Evolutionary conservation across 768 basidiomycete species (phyloP).

Genomic region (Fistulinella prunicolor): DNA sequence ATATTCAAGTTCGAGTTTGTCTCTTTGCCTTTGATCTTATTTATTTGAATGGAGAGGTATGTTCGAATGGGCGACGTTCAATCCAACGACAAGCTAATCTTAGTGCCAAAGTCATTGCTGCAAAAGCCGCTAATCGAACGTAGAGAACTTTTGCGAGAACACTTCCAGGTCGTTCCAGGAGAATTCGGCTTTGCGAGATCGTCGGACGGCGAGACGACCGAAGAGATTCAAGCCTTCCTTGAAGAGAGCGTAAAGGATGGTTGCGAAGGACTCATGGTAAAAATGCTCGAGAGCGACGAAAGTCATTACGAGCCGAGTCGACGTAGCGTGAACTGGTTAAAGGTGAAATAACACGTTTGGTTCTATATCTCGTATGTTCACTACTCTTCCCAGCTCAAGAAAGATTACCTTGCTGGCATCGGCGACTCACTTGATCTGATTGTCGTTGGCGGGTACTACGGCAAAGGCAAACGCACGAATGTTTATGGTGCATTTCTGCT

Average conservation of each 20-base stretch:
- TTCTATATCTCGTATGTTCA: conserved; percentile 1
- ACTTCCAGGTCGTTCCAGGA: conserved; percentile 79
- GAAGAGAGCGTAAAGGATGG: conserved; percentile 98
- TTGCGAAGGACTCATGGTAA: conserved; percentile 99
- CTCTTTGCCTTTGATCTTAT: conserved; percentile 95
- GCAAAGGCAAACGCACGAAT: conserved; percentile 96
- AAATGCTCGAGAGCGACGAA: conserved; percentile 91
- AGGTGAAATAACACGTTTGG: conserved; percentile 49
- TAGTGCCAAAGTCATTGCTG: conserved; percentile 65
- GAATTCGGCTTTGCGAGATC: conserved; percentile 94
- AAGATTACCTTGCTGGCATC: conserved; percentile 94
- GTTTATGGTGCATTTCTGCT: conserved; percentile 98
- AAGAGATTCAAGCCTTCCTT: conserved; percentile 92
- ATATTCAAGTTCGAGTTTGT: conserved; percentile 95
- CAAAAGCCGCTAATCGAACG: conserved; percentile 73
- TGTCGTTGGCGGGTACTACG: conserved; percentile 96
- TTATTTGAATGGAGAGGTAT: conserved; percentile 95
- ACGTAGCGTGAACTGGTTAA: conserved; percentile 96
- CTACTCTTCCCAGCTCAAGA: conserved; percentile 71
- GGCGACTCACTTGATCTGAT: conserved; percentile 97
- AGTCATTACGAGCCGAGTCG: conserved; percentile 96
- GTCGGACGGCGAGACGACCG: conserved; percentile 83
- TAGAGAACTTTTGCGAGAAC: conserved; percentile 67
- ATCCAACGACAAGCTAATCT: conserved; percentile 1
- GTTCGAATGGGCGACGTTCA: background rate